Percentiles rank a stretch among this genome's conserved stretches.
Evolutionary conservation across 805 yeast species (phyloP).

Genomic region (Pichia paraexigua): DNA sequence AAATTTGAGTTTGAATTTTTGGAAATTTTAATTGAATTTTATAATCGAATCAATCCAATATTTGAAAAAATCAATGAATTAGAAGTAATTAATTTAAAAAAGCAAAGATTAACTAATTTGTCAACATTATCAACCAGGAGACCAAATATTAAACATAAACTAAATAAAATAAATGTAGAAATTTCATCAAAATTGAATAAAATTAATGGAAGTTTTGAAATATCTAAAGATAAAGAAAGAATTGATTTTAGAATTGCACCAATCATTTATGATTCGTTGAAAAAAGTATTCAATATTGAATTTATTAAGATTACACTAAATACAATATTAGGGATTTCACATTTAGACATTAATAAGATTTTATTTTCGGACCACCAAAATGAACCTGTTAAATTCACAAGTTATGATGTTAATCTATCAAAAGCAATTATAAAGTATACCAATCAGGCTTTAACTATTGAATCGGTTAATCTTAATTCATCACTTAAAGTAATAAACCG

Average conservation of each 20-base stretch:
- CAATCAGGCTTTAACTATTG: conserved; percentile 5
- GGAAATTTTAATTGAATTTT: conserved; percentile 9
- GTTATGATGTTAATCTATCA: conserved; percentile 20
- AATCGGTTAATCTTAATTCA: conserved; percentile 5
- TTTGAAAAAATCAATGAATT: conserved; percentile 1
- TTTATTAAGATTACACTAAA: not conserved
- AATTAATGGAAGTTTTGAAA: not conserved
- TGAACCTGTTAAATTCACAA: conserved; percentile 11
- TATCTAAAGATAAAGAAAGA: not conserved
- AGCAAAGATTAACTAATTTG: not conserved
- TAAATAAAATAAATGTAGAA: not conserved
- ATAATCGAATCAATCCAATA: conserved; percentile 12
- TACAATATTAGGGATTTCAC: not conserved
- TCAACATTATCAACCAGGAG: not conserved
- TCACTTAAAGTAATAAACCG: not conserved
- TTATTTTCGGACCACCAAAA: not conserved
- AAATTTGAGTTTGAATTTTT: conserved; percentile 12
- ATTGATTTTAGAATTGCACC: not conserved
- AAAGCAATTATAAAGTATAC: conserved; percentile 5
- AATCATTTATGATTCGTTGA: not conserved
- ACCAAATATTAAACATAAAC: not conserved
- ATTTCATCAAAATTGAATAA: not conserved
- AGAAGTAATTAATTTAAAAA: not conserved
- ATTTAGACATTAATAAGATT: conserved; percentile 17
- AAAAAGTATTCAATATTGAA: not conserved